phyloP scores from a whole-genome alignment of 768 basidiomycete genomes.

The Austroboletus festivus region DNA sequence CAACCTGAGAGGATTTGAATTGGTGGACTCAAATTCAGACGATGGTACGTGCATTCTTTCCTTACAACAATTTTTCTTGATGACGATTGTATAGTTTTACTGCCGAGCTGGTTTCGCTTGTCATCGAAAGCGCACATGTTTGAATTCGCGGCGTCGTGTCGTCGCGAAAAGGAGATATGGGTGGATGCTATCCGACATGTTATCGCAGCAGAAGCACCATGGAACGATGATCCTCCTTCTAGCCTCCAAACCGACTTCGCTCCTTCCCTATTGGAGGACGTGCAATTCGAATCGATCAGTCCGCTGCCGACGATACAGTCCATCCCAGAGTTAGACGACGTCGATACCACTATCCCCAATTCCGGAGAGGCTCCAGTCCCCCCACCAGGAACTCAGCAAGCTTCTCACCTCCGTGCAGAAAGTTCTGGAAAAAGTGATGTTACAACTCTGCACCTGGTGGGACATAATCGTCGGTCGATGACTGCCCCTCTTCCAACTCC shows the following conservation, averaged over 20 bases:
- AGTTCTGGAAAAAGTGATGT: slow-evolving; percentile 17
- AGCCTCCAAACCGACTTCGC: slow-evolving; percentile 53
- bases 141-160: slow-evolving; percentile 84
- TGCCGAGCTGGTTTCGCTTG: slow-evolving; percentile 81
- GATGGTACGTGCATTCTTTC: slow-evolving; percentile 63
- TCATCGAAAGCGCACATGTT: slow-evolving; percentile 68
- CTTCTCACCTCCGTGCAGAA: slow-evolving; percentile 22
- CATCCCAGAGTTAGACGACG: slow-evolving; percentile 45
- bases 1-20: slow-evolving; percentile 65
- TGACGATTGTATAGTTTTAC: slow-evolving; percentile 48
- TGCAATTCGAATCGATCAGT: slow-evolving; percentile 38
- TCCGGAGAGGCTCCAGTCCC: slow-evolving; percentile 2
- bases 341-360: slow-evolving; percentile 7
- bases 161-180: slow-evolving; percentile 87
- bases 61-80: slow-evolving; percentile 3
- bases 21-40: slow-evolving; percentile 64
- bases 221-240: slow-evolving; percentile 60
- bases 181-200: slow-evolving; percentile 61
- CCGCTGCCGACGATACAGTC: slow-evolving; percentile 55
- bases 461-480: slow-evolving; percentile 56
- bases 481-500: slow-evolving; percentile 56
- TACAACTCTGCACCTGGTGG: slow-evolving; percentile 9
- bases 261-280: slow-evolving; percentile 34
- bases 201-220: slow-evolving; percentile 38
- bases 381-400: slow-evolving; percentile 1